Conservation (phyloP, 805 yeast species). For the Ogataea haglerorum region DNA sequence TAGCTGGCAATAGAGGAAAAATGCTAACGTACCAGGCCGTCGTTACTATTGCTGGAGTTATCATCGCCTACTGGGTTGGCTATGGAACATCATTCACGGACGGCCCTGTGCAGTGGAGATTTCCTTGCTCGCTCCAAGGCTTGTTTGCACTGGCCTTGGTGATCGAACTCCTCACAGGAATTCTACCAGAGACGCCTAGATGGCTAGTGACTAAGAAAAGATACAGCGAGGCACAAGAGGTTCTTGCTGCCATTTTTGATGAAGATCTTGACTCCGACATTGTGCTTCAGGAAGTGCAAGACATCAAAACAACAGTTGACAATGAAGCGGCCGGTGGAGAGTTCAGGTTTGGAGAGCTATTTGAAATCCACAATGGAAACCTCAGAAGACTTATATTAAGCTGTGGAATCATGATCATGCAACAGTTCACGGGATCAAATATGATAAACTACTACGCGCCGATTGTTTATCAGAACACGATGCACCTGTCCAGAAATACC, state of each 20-base stretch:
- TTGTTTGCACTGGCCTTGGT: slow-evolving; percentile 19
- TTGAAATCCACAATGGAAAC: slow-evolving; percentile 45
- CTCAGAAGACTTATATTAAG: slow-evolving; percentile 39
- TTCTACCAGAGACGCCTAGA: slow-evolving; percentile 43
- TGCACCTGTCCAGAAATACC: slow-evolving; percentile 46
- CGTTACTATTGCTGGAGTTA: neutral
- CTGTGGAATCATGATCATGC: slow-evolving; percentile 48
- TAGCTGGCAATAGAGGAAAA: slow-evolving; percentile 36
- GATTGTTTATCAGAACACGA: slow-evolving; percentile 46
- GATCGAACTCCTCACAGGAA: slow-evolving; percentile 12
- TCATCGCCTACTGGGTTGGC: slow-evolving; percentile 29
- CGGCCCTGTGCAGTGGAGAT: slow-evolving; percentile 31
- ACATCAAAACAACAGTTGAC: slow-evolving; percentile 33
- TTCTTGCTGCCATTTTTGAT: slow-evolving; percentile 38
- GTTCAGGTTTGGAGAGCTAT: slow-evolving; percentile 28
- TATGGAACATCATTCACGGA: slow-evolving; percentile 34
- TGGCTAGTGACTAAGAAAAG: slow-evolving; percentile 40
- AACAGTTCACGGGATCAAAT: slow-evolving; percentile 67
- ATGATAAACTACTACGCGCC: slow-evolving; percentile 65
- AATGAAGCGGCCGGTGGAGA: slow-evolving; percentile 34
- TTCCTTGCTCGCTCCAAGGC: slow-evolving; percentile 36
- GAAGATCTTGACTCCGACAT: slow-evolving; percentile 17
- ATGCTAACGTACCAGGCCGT: slow-evolving; percentile 23
- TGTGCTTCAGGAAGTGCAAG: slow-evolving; percentile 32
- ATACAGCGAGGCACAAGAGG: slow-evolving; percentile 39